phyloP scores from a whole-genome alignment of 2,329 filamentous ascomycete genomes.

The Ophiostoma ips region DNA sequence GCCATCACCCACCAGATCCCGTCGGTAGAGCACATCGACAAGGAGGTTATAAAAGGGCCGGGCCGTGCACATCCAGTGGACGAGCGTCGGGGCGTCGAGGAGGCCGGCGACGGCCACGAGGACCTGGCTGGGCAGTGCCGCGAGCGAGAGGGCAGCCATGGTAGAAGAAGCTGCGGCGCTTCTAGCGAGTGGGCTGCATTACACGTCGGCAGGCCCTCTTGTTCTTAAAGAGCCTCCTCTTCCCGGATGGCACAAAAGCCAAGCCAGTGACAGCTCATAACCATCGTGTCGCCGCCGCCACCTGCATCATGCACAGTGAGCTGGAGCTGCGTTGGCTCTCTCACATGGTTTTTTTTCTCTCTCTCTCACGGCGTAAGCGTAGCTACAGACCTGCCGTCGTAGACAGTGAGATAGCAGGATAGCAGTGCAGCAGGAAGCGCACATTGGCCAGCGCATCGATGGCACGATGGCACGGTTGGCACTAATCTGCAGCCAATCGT shows the following conservation, averaged over 20 bases:
- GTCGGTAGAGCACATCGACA: background rate
- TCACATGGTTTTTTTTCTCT: no score
- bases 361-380: no score
- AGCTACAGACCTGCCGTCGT: no score
- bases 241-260: no score
- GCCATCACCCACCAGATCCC: background rate
- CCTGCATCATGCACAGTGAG: constrained; percentile 1
- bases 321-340: background rate
- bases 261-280: no score
- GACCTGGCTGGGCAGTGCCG: constrained; percentile 3
- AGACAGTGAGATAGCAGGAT: background rate
- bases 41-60: constrained; percentile 3
- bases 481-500: background rate
- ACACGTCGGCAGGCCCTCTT: no score
- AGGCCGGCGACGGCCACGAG: constrained; percentile 1
- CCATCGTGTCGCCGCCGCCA: no score
- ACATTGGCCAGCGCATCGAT: constrained; percentile 1
- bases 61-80: background rate
- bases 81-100: background rate
- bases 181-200: no score
- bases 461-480: no score
- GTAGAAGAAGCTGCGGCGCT: background rate
- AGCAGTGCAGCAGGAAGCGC: background rate
- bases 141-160: background rate
- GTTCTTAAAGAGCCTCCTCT: no score